These are phyloP conservation scores for Calocera cornea DNA, from an alignment of 768 basidiomycete genomes.

Conservation along the genomic window DNA sequence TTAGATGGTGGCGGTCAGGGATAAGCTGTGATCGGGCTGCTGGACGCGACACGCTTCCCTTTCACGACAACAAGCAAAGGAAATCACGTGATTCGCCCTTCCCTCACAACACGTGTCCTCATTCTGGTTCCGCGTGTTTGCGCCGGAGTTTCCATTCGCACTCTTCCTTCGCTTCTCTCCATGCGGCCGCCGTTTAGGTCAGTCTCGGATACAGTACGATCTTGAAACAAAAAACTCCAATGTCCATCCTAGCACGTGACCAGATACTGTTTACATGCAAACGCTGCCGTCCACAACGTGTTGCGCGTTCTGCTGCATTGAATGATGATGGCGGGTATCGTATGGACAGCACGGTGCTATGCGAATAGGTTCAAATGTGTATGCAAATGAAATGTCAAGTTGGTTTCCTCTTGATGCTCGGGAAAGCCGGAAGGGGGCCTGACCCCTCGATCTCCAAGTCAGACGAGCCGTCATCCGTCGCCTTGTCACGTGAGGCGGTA, in stretches of 20 bases:
- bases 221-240: too few relatives aligned
- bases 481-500: background rate
- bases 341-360: too few relatives aligned
- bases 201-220: too few relatives aligned
- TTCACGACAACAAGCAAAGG: conserved; percentile 5
- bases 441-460: background rate
- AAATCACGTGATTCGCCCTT: background rate
- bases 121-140: background rate
- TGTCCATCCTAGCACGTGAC: too few relatives aligned
- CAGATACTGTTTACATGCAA: too few relatives aligned
- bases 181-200: too few relatives aligned
- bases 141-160: background rate
- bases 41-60: conserved; percentile 6
- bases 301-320: too few relatives aligned
- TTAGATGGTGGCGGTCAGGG: background rate
- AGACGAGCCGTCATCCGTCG: background rate
- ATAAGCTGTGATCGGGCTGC: conserved; percentile 1
- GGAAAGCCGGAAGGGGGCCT: background rate
- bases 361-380: too few relatives aligned
- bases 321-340: background rate
- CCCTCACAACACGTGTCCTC: background rate
- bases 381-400: background rate
- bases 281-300: too few relatives aligned
- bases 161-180: background rate
- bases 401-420: background rate